Conservation (phyloP, 768 basidiomycete genomes). For the Boletus fagicola region DNA sequence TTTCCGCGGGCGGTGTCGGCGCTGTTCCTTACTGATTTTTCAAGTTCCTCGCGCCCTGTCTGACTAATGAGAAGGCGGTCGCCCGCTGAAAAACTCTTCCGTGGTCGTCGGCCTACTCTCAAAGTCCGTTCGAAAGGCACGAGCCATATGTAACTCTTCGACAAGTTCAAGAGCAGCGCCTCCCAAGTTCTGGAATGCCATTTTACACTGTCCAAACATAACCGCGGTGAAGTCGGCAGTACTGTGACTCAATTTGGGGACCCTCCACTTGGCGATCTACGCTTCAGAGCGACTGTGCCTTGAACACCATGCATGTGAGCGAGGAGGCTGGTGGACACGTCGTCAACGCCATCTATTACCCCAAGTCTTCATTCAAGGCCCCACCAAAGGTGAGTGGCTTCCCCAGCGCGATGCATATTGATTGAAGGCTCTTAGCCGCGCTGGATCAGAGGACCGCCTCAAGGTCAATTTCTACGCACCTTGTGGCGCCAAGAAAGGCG, state of each 20-base stretch:
- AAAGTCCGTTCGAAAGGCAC: not conserved
- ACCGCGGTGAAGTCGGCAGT: too few relatives aligned
- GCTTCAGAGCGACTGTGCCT: constrained; percentile 49
- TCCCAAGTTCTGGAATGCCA: too few relatives aligned
- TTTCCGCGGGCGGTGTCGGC: not conserved
- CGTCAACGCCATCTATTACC: constrained; percentile 53
- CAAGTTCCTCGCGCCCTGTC: not conserved
- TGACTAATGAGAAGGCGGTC: not conserved
- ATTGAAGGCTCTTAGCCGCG: constrained; percentile 36
- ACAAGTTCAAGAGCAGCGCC: too few relatives aligned
- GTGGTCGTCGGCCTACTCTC: not conserved
- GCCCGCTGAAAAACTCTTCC: not conserved
- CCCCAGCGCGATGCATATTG: not conserved
- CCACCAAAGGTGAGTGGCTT: constrained; percentile 40
- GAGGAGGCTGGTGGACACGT: constrained; percentile 36
- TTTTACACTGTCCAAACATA: too few relatives aligned
- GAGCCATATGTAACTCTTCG: too few relatives aligned
- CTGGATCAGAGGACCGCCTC: constrained; percentile 65
- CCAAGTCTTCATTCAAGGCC: constrained; percentile 59
- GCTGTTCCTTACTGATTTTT: too few relatives aligned
- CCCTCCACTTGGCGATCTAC: constrained; percentile 34
- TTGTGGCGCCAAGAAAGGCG: constrained; percentile 42
- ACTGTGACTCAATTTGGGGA: too few relatives aligned
- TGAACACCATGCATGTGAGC: constrained; percentile 47
- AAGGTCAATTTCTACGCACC: constrained; percentile 68